Conservation (phyloP, 768 basidiomycete species). For the Leccinum fibrillosum region DNA sequence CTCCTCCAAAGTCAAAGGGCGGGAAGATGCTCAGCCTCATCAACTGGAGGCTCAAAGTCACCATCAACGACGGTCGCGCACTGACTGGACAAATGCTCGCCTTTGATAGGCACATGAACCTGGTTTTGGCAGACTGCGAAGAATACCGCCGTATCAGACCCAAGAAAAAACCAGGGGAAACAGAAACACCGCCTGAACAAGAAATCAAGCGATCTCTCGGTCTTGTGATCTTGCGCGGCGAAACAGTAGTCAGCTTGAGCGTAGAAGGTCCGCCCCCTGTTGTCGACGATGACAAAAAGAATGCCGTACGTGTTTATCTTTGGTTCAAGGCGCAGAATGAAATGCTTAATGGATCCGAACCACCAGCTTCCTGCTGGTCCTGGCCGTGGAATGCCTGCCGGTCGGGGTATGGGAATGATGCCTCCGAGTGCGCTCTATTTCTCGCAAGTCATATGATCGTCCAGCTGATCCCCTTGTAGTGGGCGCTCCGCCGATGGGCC, state of each 20-base stretch:
- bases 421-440: constrained; percentile 61
- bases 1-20: constrained; percentile 95
- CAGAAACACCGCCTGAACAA: constrained; percentile 71
- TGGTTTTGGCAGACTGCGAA: constrained; percentile 97
- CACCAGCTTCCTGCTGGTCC: constrained; percentile 80
- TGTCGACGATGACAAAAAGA: constrained; percentile 87
- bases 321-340: background rate
- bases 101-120: constrained; percentile 99
- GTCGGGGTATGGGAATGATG: constrained; percentile 96
- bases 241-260: constrained; percentile 91
- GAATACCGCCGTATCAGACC: constrained; percentile 91
- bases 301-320: constrained; percentile 48
- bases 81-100: constrained; percentile 99
- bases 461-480: constrained; percentile 36
- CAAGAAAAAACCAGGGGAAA: constrained; percentile 85
- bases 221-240: constrained; percentile 94
- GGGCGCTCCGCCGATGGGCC: constrained; percentile 56
- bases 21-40: constrained; percentile 97
- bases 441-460: constrained; percentile 15
- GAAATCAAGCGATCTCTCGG: constrained; percentile 96
- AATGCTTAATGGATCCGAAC: constrained; percentile 18
- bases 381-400: constrained; percentile 93
- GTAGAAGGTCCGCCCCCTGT: constrained; percentile 96
- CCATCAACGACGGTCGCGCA: constrained; percentile 94
- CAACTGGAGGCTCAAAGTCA: constrained; percentile 97